Conservation (phyloP, 768 basidiomycete genomes). For the Rhodotorula sphaerocarpa region DNA sequence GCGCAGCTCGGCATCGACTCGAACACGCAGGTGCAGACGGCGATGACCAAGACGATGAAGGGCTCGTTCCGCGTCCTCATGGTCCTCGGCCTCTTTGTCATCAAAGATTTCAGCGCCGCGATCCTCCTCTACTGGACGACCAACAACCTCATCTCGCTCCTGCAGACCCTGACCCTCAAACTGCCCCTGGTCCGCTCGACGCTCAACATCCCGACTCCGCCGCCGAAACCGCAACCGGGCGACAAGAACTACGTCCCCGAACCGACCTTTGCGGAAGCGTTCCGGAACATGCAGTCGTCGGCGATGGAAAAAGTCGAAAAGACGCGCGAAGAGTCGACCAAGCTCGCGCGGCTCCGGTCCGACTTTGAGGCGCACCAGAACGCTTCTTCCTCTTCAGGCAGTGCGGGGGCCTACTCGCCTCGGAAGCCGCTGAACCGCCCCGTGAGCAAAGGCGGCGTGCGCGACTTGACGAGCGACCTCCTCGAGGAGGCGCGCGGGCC, state of each 20-base stretch:
- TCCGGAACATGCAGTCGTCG: conserved; percentile 24
- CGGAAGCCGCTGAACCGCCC: neutral
- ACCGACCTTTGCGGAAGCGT: conserved; percentile 33
- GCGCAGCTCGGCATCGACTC: conserved; percentile 52
- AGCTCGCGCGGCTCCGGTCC: conserved; percentile 1
- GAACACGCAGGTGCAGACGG: conserved; percentile 44
- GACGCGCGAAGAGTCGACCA: conserved; percentile 1
- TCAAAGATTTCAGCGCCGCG: conserved; percentile 58
- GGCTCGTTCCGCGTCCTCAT: conserved; percentile 60
- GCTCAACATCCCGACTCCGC: conserved; percentile 38
- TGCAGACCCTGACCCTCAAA: conserved; percentile 52
- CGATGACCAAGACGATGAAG: conserved; percentile 56
- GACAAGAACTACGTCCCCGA: conserved; percentile 27
- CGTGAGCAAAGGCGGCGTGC: neutral
- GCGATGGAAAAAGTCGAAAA: conserved; percentile 28
- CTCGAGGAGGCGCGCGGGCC: neutral
- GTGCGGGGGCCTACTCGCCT: conserved; percentile 18
- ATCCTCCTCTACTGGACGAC: conserved; percentile 55
- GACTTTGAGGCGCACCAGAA: neutral
- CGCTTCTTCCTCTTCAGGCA: neutral
- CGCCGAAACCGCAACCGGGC: conserved; percentile 32
- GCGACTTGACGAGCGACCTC: conserved; percentile 6
- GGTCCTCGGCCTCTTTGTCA: conserved; percentile 51
- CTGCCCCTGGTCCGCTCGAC: conserved; percentile 46
- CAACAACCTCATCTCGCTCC: conserved; percentile 50